Percentiles rank a stretch among this genome's conserved stretches.
Conservation (phyloP, 805 yeast species). For the Lipomyces chichibuensis region DNA sequence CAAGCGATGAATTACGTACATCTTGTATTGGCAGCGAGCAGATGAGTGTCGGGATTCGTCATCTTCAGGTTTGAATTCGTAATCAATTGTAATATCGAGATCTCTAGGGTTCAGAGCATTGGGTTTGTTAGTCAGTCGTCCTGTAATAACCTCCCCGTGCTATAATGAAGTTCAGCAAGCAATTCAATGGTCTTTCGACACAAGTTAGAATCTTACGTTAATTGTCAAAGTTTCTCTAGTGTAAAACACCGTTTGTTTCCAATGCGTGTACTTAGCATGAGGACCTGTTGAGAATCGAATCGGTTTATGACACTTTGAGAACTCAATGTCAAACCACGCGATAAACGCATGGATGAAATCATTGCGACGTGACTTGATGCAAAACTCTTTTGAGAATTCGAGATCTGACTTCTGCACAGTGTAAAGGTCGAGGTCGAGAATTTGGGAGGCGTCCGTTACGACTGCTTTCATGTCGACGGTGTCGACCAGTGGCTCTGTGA, state of each 20-base stretch:
- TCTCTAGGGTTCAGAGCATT: constrained; percentile 82
- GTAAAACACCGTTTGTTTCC: constrained; percentile 98
- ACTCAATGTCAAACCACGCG: constrained; percentile 93
- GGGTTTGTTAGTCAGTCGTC: constrained; percentile 75
- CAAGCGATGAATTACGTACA: constrained; percentile 17
- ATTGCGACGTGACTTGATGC: constrained; percentile 70
- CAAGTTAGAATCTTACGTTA: constrained; percentile 18
- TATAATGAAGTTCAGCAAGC: constrained; percentile 50
- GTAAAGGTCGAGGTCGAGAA: constrained; percentile 85
- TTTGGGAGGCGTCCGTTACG: constrained; percentile 68
- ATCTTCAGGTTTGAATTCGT: constrained; percentile 52
- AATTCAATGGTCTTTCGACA: background rate
- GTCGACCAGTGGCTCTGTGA: constrained; percentile 94
- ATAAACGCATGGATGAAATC: constrained; percentile 87
- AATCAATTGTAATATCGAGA: constrained; percentile 74
- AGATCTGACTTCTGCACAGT: constrained; percentile 83
- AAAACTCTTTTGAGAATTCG: constrained; percentile 72
- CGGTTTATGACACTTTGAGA: constrained; percentile 57
- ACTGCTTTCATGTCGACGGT: constrained; percentile 81
- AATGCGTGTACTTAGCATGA: constrained; percentile 89
- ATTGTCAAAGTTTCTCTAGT: constrained; percentile 70
- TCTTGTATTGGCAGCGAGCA: constrained; percentile 24
- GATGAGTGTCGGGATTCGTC: constrained; percentile 11
- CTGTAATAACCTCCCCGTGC: constrained; percentile 73
- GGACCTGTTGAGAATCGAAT: constrained; percentile 93